Base-by-base conservation (phyloP, 2,329 filamentous ascomycete species). In the Xenosphaeropsis pyriputrescens region DNA sequence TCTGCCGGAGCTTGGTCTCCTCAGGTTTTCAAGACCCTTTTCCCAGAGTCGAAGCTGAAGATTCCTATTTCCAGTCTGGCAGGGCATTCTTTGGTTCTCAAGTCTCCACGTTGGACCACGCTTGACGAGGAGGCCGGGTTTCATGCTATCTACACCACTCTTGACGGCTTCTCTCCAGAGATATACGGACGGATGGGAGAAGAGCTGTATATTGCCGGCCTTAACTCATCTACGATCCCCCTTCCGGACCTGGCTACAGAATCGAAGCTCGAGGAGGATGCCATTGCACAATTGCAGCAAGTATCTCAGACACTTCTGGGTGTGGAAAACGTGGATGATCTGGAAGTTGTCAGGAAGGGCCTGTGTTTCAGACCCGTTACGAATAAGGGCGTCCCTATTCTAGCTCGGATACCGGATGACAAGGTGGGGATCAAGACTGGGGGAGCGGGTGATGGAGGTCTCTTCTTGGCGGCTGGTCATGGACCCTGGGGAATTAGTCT, bases 291-390 rank as follows among this genome's bases (percentile, higher is more conserved):
- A 51, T 50, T 82, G 36, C 66, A 64, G 41, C 50, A 54, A 7
- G 63, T 67, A 15, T 68, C 71, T 5, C 55, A 50, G 29, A 57
- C 55, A 18, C 57, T 79, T 33, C 54, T 80, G 11, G 61, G 60
- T 2, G 48, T 52, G 3, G 48, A 50, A 0, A 49, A 55, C 1
- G 60, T 58, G 4, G 50, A 53, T 1, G 71, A 76, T 35, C 44
- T 85, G 13, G 65, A 82, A 45, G 57, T 83, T 11, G 51, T 85
- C 9, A 65, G 77, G 29, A 68, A 77, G 45, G 72, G 72, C 0
- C 53, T 88, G 40, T 89, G 83, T 52, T 86, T 85, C 57, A 68
- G 84, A 11, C 82, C 83, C 0, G 69, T 82, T 2, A 79, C 79
- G 16, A 58, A 64, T 1, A 67, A 63, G 36, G 82, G 80, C 0